Conservation (phyloP, 345 rosid genomes). For the Populus pruinosa region DNA sequence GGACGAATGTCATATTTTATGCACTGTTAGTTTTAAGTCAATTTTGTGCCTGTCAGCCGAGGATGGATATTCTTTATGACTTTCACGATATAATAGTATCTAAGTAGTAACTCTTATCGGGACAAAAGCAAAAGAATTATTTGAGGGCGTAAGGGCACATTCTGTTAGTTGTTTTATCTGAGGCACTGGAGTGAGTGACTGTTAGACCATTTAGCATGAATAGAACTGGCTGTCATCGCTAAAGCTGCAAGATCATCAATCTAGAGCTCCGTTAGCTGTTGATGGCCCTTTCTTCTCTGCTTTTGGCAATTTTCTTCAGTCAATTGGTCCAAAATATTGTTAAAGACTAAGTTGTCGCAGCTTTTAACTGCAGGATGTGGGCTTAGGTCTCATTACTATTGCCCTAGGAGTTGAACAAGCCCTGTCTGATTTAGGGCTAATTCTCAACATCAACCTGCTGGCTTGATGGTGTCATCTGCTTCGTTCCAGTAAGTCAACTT, state of each 20-base stretch:
- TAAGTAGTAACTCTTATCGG: not conserved
- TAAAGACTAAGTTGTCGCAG: constrained; percentile 27
- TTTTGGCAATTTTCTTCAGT: constrained; percentile 22
- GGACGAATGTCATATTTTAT: no score
- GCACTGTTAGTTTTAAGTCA: not conserved
- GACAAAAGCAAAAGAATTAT: not conserved
- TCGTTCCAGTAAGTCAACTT: constrained; percentile 46
- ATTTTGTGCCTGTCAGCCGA: not conserved
- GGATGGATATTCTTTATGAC: not conserved
- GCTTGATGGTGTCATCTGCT: constrained; percentile 49
- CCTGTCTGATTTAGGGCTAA: constrained; percentile 48
- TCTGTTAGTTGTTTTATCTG: not conserved
- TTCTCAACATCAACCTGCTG: constrained; percentile 42
- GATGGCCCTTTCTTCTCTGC: constrained; percentile 9
- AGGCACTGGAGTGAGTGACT: not conserved
- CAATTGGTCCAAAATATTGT: constrained; percentile 25
- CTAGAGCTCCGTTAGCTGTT: constrained; percentile 15
- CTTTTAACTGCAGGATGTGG: constrained; percentile 51
- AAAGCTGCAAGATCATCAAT: constrained; percentile 6
- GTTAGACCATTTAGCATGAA: constrained; percentile 6
- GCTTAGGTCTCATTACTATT: constrained; percentile 41
- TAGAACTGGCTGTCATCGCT: constrained; percentile 12
- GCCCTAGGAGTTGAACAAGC: constrained; percentile 48
- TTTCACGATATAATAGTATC: not conserved
- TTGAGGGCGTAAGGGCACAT: constrained; percentile 10